Conservation (phyloP, 1,284 basidiomycete species). For the Chalciporus sp. region DNA sequence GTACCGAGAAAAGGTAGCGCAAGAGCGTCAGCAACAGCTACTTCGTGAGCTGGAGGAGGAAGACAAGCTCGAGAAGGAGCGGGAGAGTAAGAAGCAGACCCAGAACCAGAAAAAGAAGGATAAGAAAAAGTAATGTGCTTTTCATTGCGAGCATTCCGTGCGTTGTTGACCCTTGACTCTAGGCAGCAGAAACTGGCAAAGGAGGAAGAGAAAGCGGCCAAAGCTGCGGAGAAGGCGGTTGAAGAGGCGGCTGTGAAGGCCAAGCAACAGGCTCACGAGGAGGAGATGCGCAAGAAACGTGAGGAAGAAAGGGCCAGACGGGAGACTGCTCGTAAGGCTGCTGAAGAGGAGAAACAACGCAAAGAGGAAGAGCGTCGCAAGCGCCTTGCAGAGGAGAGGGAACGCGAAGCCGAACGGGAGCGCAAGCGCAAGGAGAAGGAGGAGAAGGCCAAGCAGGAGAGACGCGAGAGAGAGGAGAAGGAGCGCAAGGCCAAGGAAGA, state of each 20-base stretch:
- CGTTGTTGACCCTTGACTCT: conserved; percentile 11
- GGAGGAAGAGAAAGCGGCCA: conserved; percentile 84
- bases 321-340: conserved; percentile 73
- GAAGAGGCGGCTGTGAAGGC: conserved; percentile 76
- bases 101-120: conserved; percentile 99
- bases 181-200: conserved; percentile 92
- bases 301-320: conserved; percentile 74
- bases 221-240: conserved; percentile 80
- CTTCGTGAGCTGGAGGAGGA: conserved; percentile 90
- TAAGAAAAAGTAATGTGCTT: conserved; percentile 75
- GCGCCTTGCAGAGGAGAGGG: conserved; percentile 70
- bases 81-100: conserved; percentile 92
- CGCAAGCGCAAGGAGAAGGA: conserved; percentile 63
- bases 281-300: conserved; percentile 66
- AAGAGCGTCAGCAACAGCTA: conserved; percentile 85
- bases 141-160: conserved; percentile 1
- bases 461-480: conserved; percentile 65
- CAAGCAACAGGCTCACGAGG: conserved; percentile 64
- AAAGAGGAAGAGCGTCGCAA: conserved; percentile 81
- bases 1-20: conserved; percentile 90
- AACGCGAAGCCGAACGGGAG: conserved; percentile 66
- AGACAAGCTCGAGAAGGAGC: conserved; percentile 76
- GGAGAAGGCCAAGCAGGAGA: conserved; percentile 64
- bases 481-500: conserved; percentile 62
- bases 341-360: conserved; percentile 77